Conservation (phyloP, 148 eudicot species). For the Persicaria tinctoria region DNA sequence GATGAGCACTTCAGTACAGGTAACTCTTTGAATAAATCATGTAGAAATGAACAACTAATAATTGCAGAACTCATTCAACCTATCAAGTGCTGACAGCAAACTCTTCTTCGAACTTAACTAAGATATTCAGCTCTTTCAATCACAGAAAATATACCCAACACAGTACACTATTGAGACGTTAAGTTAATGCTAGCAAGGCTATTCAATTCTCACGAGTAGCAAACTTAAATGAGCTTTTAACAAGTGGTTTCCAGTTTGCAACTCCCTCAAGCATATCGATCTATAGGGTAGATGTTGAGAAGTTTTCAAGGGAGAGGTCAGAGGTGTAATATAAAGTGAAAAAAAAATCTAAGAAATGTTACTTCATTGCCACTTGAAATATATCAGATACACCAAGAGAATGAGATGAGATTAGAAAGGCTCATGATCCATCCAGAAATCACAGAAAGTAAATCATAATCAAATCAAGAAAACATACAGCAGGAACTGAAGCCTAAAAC, state of each 20-base stretch:
- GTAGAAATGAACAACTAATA: not conserved
- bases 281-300: not conserved
- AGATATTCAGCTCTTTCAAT: not conserved
- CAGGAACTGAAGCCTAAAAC: not conserved
- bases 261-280: not conserved
- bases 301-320: not conserved
- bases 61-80: not conserved
- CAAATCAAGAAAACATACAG: not conserved
- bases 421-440: not conserved
- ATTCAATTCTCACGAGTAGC: not conserved
- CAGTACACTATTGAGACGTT: not conserved
- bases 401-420: not conserved
- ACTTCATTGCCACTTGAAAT: not conserved
- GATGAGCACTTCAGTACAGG: not conserved
- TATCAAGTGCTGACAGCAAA: not conserved
- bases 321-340: not conserved
- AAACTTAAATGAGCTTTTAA: not conserved
- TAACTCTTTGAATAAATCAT: not conserved
- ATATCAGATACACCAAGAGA: not conserved
- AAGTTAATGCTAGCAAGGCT: not conserved
- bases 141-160: not conserved
- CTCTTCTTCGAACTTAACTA: not conserved
- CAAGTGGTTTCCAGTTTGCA: not conserved
- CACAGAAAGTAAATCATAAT: not conserved
- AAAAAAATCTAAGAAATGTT: not conserved